Evolutionary conservation across 257 asterid species (phyloP).

Genomic region (Capsicum chinense): DNA sequence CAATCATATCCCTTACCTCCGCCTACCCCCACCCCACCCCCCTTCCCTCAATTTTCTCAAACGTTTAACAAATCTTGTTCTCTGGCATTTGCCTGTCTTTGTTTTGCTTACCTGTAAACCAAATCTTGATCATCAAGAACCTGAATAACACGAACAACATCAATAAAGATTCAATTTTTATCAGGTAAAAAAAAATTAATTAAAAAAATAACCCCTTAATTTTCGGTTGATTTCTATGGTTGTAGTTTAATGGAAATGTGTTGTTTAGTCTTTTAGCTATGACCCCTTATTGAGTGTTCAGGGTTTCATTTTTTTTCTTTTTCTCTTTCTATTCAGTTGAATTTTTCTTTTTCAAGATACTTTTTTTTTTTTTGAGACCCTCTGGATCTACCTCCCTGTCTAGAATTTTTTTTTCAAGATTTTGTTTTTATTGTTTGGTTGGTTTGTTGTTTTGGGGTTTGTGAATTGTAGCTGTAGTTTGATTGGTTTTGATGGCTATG

Average conservation of each 20-base stretch:
- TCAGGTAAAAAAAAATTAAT: background rate
- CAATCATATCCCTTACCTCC: background rate
- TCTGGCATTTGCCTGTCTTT: too few relatives aligned
- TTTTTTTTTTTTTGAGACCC: background rate
- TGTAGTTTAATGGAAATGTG: background rate
- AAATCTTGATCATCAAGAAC: background rate
- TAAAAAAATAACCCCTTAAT: background rate
- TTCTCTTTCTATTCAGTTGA: background rate
- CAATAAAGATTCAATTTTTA: background rate
- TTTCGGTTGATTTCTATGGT: constrained; percentile 18
- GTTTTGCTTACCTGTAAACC: too few relatives aligned
- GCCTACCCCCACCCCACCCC: background rate
- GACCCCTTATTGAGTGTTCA: constrained; percentile 2
- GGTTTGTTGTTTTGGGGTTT: background rate
- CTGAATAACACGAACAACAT: background rate
- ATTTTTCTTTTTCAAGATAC: background rate
- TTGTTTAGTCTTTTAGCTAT: background rate
- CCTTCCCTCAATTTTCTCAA: background rate
- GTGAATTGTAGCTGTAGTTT: background rate
- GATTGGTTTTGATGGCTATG: constrained; percentile 15
- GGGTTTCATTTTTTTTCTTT: constrained; percentile 4
- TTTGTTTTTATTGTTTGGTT: background rate
- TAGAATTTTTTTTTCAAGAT: constrained; percentile 3
- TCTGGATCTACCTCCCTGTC: constrained; percentile 30
- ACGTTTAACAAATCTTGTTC: background rate